These are phyloP conservation scores for Haematococcus sp. DNA, from an alignment of 139 green algal species.

Conservation along the genomic window DNA sequence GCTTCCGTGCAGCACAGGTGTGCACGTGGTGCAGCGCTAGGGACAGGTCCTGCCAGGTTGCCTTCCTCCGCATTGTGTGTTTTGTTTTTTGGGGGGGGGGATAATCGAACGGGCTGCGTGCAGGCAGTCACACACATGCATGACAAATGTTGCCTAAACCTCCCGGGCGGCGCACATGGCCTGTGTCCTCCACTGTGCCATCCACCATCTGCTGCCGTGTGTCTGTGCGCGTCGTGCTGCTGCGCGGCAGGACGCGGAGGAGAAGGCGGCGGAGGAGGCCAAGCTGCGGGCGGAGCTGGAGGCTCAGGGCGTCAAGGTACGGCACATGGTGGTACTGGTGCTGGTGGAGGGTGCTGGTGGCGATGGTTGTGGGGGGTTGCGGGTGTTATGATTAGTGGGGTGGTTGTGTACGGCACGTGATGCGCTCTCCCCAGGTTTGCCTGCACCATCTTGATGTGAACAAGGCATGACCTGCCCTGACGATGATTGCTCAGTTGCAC, in stretches of 20 bases:
- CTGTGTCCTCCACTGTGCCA: background rate
- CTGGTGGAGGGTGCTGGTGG: background rate
- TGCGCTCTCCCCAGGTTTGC: background rate
- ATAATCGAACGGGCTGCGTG: too few species aligned
- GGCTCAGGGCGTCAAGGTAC: conserved; percentile 70
- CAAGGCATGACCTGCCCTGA: too few species aligned
- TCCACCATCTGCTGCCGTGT: background rate
- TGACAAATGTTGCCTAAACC: too few species aligned
- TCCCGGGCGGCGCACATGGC: conserved; percentile 54
- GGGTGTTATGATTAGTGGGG: background rate
- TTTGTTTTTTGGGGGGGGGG: too few species aligned
- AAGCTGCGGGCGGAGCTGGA: conserved; percentile 86
- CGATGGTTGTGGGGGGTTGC: background rate
- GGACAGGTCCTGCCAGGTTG: too few species aligned
- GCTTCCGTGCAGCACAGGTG: conserved; percentile 94
- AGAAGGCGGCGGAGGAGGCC: conserved; percentile 81
- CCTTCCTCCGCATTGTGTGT: too few species aligned
- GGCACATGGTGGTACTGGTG: background rate
- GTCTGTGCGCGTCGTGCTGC: background rate
- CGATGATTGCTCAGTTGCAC: too few species aligned
- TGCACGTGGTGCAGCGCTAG: too few species aligned
- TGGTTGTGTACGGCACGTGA: too few species aligned
- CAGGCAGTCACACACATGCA: too few species aligned
- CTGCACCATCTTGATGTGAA: background rate
- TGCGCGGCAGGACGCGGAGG: conserved; percentile 45